Percentiles rank a stretch among this genome's conserved stretches.
Conservation (phyloP, 2,329 filamentous ascomycete genomes). For the Byssochlamys sp. region DNA sequence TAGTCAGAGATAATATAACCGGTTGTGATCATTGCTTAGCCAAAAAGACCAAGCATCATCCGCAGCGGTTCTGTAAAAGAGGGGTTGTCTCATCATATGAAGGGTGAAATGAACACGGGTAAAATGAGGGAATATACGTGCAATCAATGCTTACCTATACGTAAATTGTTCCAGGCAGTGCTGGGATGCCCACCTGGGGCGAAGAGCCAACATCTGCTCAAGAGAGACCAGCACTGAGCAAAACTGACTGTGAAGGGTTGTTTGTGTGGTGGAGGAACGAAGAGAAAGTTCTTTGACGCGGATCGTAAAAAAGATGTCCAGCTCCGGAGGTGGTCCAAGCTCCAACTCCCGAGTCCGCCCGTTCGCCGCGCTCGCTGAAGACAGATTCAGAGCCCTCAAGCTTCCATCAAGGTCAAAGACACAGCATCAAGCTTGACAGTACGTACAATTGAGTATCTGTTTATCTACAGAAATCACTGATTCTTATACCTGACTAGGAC, state of each 20-base stretch:
- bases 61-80: slow-evolving; percentile 57
- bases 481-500: not conserved
- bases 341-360: slow-evolving; percentile 1
- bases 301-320: slow-evolving; percentile 7
- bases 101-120: not conserved
- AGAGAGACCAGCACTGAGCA: not conserved
- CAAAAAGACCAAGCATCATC: slow-evolving; percentile 43
- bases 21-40: slow-evolving; percentile 36
- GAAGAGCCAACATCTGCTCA: slow-evolving; percentile 31
- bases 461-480: not conserved
- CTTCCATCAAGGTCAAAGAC: not conserved
- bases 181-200: slow-evolving; percentile 26
- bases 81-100: slow-evolving; percentile 36
- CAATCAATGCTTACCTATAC: slow-evolving; percentile 25
- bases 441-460: not conserved
- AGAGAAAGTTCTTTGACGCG: not conserved
- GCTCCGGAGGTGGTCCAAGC: slow-evolving; percentile 7
- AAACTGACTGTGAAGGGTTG: not conserved
- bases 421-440: not conserved
- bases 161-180: slow-evolving; percentile 18
- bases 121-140: slow-evolving; percentile 2
- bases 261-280: not conserved
- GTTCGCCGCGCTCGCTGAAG: not conserved
- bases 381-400: not conserved
- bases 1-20: slow-evolving; percentile 11